Conservation (phyloP, 345 rosid species). For the Corymbia maculata region DNA sequence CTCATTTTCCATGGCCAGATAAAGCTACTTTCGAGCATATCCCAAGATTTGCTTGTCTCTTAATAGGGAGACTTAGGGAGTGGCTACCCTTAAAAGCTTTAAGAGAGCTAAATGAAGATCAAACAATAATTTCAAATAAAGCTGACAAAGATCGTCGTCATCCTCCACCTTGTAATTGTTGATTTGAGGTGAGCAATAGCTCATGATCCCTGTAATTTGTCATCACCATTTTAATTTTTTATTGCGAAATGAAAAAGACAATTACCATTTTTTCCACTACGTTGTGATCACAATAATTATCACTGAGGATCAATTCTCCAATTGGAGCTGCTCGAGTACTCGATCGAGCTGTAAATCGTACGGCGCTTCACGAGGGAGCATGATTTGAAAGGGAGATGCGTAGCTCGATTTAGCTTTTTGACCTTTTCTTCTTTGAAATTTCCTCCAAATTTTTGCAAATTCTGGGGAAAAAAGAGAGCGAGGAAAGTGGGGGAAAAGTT, state of each 20-base stretch:
- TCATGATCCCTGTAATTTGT: background rate
- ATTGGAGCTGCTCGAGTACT: background rate
- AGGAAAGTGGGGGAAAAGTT: background rate
- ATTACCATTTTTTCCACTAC: background rate
- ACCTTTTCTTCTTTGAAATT: background rate
- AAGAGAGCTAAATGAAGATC: background rate
- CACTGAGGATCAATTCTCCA: background rate
- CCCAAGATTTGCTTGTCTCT: conserved; percentile 1
- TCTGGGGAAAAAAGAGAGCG: background rate
- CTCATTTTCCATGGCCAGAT: background rate
- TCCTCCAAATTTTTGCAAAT: background rate
- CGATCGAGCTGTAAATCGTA: background rate
- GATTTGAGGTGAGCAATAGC: background rate
- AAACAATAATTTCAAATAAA: background rate
- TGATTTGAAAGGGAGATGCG: background rate
- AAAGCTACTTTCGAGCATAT: background rate
- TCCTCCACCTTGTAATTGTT: background rate
- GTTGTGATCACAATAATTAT: background rate
- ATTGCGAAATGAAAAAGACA: background rate
- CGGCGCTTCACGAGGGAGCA: background rate
- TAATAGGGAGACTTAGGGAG: background rate
- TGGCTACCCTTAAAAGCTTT: background rate
- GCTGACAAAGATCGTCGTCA: background rate
- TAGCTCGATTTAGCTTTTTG: background rate
- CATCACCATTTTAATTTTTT: background rate